Percentiles rank a stretch among this genome's conserved stretches.
Evolutionary conservation across 805 yeast genomes (phyloP).

Genomic region (Crinitomyces ghanaensis): DNA sequence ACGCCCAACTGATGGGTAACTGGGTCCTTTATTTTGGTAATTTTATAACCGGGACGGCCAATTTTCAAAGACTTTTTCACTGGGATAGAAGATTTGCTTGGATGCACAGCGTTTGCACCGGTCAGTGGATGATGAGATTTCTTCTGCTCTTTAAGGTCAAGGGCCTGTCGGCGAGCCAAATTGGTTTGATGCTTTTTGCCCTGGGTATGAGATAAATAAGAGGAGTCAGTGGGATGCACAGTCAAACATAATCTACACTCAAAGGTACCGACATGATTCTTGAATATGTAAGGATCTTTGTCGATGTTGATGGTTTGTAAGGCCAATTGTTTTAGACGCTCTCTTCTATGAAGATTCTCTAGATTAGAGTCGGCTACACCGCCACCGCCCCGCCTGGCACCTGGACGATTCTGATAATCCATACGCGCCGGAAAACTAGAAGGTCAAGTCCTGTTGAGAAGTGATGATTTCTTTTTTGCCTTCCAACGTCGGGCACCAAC

Average conservation of each 20-base stretch:
- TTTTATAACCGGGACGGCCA: constrained; percentile 63
- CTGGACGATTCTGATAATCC: constrained; percentile 86
- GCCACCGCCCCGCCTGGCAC: constrained; percentile 80
- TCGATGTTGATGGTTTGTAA: constrained; percentile 31
- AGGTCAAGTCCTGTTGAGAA: no score
- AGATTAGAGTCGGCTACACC: constrained; percentile 72
- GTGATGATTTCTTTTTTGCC: no score
- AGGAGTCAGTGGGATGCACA: constrained; percentile 65
- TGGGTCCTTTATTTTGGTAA: constrained; percentile 59
- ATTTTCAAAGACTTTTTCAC: constrained; percentile 46
- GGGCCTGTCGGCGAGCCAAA: constrained; percentile 48
- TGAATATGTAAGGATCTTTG: constrained; percentile 72
- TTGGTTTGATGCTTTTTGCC: constrained; percentile 76
- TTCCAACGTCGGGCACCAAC: no score
- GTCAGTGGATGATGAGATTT: constrained; percentile 13
- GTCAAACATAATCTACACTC: constrained; percentile 84
- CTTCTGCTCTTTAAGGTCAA: constrained; percentile 26
- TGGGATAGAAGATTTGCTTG: constrained; percentile 24
- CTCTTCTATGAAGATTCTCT: constrained; percentile 54
- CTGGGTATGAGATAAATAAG: constrained; percentile 72
- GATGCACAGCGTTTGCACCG: constrained; percentile 9
- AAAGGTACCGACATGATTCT: constrained; percentile 69
- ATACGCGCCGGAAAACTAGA: no score
- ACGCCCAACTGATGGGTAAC: constrained; percentile 51
- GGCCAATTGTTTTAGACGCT: constrained; percentile 55